A percentile compares a stretch with the other conserved stretches of the same genome.
These are phyloP conservation scores for Lipomyces japonicus DNA, from an alignment of 805 yeast species.

Conservation along the genomic window DNA sequence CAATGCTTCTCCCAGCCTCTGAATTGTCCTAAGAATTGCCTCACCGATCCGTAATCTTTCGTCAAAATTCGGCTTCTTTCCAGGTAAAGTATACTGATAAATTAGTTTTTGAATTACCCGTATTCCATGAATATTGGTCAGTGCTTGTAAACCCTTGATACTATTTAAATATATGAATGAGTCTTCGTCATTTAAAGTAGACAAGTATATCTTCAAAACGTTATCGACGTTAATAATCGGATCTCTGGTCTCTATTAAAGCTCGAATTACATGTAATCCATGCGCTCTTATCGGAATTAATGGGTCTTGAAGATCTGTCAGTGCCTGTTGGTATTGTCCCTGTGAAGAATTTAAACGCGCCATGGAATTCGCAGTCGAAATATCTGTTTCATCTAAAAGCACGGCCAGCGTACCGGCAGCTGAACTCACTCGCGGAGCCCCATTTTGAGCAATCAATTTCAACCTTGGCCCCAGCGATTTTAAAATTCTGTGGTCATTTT, in stretches of 20 bases:
- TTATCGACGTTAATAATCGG: constrained; percentile 48
- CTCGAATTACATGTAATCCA: constrained; percentile 65
- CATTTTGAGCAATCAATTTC: constrained; percentile 22
- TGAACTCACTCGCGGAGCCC: constrained; percentile 16
- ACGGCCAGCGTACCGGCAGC: constrained; percentile 25
- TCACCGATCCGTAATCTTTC: constrained; percentile 80
- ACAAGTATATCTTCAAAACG: constrained; percentile 58
- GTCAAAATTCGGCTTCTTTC: constrained; percentile 46
- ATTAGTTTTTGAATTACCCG: constrained; percentile 41
- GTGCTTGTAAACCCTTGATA: constrained; percentile 67
- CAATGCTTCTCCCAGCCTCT: constrained; percentile 47
- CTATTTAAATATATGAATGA: constrained; percentile 84
- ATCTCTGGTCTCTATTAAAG: constrained; percentile 51
- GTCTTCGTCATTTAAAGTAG: constrained; percentile 69
- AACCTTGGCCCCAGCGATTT: constrained; percentile 20
- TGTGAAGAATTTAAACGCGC: constrained; percentile 22
- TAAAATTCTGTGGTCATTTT: constrained; percentile 15
- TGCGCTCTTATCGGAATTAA: constrained; percentile 81
- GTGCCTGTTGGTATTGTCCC: constrained; percentile 51
- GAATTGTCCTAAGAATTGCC: constrained; percentile 60
- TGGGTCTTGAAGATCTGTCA: constrained; percentile 68
- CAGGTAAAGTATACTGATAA: constrained; percentile 37
- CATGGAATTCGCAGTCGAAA: not conserved
- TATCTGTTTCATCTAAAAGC: constrained; percentile 19
- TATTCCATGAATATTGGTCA: constrained; percentile 47